A percentile compares a stretch with the other conserved stretches of the same genome.
Conservation (phyloP, 495 filamentous ascomycete genomes). For the Neurospora sp. region DNA sequence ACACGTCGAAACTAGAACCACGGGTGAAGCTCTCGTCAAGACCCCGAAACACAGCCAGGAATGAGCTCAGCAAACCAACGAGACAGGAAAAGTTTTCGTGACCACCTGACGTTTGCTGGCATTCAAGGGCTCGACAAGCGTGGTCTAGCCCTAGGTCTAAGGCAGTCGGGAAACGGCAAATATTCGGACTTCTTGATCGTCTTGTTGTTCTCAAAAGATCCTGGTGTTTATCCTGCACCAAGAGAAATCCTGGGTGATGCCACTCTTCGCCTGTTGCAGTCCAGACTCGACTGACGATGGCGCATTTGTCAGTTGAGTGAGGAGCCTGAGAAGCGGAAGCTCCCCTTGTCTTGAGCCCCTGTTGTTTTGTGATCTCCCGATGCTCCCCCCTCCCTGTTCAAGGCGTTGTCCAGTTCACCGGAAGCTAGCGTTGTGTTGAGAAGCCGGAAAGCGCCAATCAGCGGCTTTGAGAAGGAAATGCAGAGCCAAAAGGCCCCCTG, state of each 20-base stretch:
- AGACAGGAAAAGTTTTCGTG: neutral
- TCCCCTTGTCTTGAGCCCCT: neutral
- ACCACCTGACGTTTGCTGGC: neutral
- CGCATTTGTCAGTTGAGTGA: neutral
- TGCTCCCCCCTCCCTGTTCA: neutral
- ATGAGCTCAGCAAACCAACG: neutral
- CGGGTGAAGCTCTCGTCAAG: neutral
- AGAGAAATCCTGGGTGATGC: neutral
- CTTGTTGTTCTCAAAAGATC: neutral
- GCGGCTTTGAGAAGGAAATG: neutral
- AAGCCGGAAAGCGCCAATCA: neutral
- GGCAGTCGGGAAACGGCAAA: neutral
- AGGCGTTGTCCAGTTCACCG: neutral
- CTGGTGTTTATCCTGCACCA: neutral
- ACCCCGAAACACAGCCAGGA: neutral
- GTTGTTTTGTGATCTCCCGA: neutral
- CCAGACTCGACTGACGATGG: neutral
- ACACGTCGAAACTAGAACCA: neutral
- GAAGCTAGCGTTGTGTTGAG: neutral
- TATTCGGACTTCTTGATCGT: neutral
- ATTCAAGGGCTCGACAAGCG: neutral
- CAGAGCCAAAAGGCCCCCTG: neutral
- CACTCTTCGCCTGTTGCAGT: neutral
- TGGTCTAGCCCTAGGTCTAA: neutral
- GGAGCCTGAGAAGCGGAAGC: neutral